Conservation (phyloP, 2,329 filamentous ascomycete genomes). For the Zymoseptoria brevis region DNA sequence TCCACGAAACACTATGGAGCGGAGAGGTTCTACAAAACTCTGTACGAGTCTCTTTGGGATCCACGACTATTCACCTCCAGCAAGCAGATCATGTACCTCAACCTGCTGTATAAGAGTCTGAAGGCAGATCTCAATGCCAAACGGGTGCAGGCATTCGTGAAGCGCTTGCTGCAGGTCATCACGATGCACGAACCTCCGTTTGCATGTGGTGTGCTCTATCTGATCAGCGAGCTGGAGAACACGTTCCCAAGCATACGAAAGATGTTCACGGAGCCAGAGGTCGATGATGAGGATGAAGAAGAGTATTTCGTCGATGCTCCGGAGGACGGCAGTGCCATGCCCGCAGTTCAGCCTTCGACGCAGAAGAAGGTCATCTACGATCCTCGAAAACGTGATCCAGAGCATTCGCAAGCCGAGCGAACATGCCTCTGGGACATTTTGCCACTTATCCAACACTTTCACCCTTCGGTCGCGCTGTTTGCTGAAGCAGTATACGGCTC, state of each 20-base stretch:
- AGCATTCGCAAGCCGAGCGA: conserved; percentile 84
- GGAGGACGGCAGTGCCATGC: conserved; percentile 45
- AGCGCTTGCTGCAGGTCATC: conserved; percentile 80
- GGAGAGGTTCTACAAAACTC: conserved; percentile 87
- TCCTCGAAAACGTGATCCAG: conserved; percentile 81
- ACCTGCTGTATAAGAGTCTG: conserved; percentile 77
- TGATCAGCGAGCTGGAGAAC: conserved; percentile 70
- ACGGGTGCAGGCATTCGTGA: conserved; percentile 90
- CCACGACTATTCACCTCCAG: conserved; percentile 81
- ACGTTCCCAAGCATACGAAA: conserved; percentile 73
- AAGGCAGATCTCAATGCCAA: conserved; percentile 87
- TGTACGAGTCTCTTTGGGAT: conserved; percentile 92
- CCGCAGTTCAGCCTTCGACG: conserved; percentile 17
- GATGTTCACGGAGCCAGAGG: conserved; percentile 73
- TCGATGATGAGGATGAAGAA: conserved; percentile 62
- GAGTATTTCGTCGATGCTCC: conserved; percentile 61
- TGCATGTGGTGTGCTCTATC: conserved; percentile 83
- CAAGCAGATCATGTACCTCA: conserved; percentile 92
- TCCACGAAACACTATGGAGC: conserved; percentile 69
- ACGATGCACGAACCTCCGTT: conserved; percentile 88
- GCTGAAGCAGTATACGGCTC: conserved; percentile 63
- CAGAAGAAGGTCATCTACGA: conserved; percentile 54
- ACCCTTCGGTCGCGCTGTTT: conserved; percentile 84
- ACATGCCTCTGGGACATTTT: conserved; percentile 91
- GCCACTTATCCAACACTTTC: conserved; percentile 74